Evolutionary conservation across 352 stramenopile species (phyloP).

Genomic region (Phytopythium ostracodes): DNA sequence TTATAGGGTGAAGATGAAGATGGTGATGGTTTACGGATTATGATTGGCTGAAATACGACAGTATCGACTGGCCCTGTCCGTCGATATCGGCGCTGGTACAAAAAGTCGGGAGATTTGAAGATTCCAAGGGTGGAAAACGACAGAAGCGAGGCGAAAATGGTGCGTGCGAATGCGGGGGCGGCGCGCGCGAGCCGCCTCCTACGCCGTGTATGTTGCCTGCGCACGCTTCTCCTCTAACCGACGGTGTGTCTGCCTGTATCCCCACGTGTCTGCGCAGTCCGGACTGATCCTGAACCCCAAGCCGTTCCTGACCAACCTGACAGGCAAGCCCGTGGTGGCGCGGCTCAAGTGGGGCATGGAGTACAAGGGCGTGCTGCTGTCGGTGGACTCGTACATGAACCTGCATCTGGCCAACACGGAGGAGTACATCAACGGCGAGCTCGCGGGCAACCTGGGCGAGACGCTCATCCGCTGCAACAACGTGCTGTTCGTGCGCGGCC

Average conservation of each 20-base stretch:
- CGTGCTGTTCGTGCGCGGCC: slow-evolving; percentile 95
- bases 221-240: slow-evolving; percentile 4
- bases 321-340: slow-evolving; percentile 94
- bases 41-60: slow-evolving; percentile 16
- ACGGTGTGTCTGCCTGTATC: slow-evolving; percentile 8
- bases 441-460: slow-evolving; percentile 96
- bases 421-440: slow-evolving; percentile 97
- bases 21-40: not conserved
- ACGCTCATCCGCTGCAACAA: slow-evolving; percentile 99
- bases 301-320: slow-evolving; percentile 93
- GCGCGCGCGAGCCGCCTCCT: not conserved
- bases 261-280: slow-evolving; percentile 41
- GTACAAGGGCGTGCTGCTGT: slow-evolving; percentile 95
- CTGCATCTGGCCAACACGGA: slow-evolving; percentile 96
- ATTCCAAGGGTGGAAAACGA: not conserved
- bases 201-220: no score
- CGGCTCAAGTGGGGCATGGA: slow-evolving; percentile 99
- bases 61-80: slow-evolving; percentile 1
- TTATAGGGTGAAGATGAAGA: slow-evolving; percentile 11
- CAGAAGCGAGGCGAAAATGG: not conserved
- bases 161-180: not conserved
- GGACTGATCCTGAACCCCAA: slow-evolving; percentile 94
- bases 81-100: not conserved
- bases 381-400: slow-evolving; percentile 99
- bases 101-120: not conserved